phyloP scores from a whole-genome alignment of 2,329 filamentous ascomycete species.

The Cytospora piceae region DNA sequence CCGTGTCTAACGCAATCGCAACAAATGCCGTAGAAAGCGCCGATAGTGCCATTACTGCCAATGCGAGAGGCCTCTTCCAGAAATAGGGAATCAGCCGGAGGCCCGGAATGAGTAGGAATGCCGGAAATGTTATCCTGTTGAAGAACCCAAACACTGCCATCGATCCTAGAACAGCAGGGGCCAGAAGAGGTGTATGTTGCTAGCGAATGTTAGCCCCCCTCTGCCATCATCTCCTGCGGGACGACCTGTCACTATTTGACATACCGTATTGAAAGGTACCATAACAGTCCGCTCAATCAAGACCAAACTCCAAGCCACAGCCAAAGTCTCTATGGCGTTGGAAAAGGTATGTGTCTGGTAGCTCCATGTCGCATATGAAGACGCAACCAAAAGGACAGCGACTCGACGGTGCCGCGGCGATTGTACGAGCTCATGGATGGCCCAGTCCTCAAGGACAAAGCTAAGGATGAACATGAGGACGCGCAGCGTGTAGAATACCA shows the following conservation, averaged over 20 bases:
- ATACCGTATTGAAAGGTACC: conserved; percentile 62
- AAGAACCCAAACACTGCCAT: conserved; percentile 86
- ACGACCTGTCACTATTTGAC: conserved; percentile 34
- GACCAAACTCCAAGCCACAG: conserved; percentile 92
- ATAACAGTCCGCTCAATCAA: conserved; percentile 84
- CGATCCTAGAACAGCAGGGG: conserved; percentile 78
- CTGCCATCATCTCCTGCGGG: conserved; percentile 15
- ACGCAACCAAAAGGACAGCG: conserved; percentile 84
- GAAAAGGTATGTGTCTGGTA: conserved; percentile 99
- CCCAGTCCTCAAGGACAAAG: conserved; percentile 98
- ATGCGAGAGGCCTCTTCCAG: conserved; percentile 63
- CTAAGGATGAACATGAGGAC: conserved; percentile 92
- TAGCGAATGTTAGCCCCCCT: conserved; percentile 43
- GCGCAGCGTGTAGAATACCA: conserved; percentile 87
- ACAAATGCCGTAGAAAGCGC: conserved; percentile 69
- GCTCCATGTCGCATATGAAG: conserved; percentile 98
- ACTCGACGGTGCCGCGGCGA: conserved; percentile 72
- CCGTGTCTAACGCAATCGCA: conserved; percentile 82
- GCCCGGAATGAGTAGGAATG: conserved; percentile 84
- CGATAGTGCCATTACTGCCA: conserved; percentile 67
- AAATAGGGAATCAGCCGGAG: conserved; percentile 86
- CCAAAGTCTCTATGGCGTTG: conserved; percentile 92
- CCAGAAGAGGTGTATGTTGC: conserved; percentile 75
- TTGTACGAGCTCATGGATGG: conserved; percentile 85
- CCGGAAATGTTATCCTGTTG: conserved; percentile 96